A percentile compares a stretch with the other conserved stretches of the same genome.
These are phyloP conservation scores for Clausena lansium DNA, from an alignment of 345 rosid species.

Conservation along the genomic window DNA sequence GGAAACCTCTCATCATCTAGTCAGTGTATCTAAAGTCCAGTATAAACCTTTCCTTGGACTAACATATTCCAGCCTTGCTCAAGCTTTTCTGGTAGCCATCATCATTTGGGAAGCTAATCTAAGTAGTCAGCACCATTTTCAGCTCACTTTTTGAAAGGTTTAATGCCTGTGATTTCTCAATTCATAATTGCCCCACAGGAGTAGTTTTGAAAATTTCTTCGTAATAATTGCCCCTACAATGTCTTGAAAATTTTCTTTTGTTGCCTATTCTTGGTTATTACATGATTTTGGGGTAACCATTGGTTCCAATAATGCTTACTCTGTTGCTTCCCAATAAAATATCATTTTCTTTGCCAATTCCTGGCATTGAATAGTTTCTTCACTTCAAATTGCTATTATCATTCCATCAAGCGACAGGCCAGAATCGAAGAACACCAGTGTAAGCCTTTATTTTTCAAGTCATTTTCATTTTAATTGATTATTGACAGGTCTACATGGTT, in stretches of 20 bases:
- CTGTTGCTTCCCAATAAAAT: conserved; percentile 4
- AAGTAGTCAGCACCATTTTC: background rate
- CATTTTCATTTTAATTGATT: conserved; percentile 37
- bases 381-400: conserved; percentile 12
- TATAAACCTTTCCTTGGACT: background rate
- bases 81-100: background rate
- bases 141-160: background rate
- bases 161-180: conserved; percentile 4
- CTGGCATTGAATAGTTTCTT: conserved; percentile 7
- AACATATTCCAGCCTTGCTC: conserved; percentile 6
- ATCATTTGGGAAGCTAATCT: background rate
- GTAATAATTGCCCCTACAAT: background rate
- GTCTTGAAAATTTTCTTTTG: background rate
- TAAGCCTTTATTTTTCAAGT: conserved; percentile 34
- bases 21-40: background rate
- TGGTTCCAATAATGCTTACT: background rate
- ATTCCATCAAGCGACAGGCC: conserved; percentile 19
- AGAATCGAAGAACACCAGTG: conserved; percentile 33
- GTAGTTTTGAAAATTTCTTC: background rate
- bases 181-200: background rate
- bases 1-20: background rate
- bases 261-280: background rate
- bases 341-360: conserved; percentile 9
- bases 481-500: conserved; percentile 53
- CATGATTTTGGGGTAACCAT: background rate